A percentile compares a stretch with the other conserved stretches of the same genome.
These are phyloP conservation scores for Brassica incana DNA, from an alignment of 345 rosid species.

Conservation along the genomic window DNA sequence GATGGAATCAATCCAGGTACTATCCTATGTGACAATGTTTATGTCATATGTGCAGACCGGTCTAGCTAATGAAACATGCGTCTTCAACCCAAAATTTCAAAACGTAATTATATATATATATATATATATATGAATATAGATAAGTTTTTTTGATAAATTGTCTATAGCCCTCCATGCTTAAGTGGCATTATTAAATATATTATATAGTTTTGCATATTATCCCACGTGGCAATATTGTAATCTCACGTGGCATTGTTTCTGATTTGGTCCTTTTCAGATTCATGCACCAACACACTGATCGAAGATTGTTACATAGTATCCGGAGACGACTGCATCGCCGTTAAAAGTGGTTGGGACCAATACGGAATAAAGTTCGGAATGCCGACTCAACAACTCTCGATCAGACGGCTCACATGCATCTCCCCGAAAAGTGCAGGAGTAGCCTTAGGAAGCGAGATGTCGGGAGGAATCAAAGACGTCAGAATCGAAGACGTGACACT, in stretches of 20 bases:
- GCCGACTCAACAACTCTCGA: constrained; percentile 52
- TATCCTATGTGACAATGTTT: background rate
- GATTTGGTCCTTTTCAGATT: constrained; percentile 48
- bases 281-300: constrained; percentile 59
- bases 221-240: background rate
- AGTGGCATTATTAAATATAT: background rate
- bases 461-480: constrained; percentile 70
- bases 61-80: background rate
- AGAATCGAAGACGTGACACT: constrained; percentile 58
- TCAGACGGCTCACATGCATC: constrained; percentile 67
- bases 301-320: constrained; percentile 70
- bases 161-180: background rate
- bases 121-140: background rate
- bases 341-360: constrained; percentile 81
- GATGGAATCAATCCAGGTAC: constrained; percentile 90
- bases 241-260: constrained; percentile 9
- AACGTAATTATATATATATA: background rate
- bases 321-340: constrained; percentile 77
- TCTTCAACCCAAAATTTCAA: background rate
- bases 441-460: constrained; percentile 89
- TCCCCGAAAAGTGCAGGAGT: constrained; percentile 79
- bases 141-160: background rate
- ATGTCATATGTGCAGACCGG: background rate
- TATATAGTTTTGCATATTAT: background rate
- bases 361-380: constrained; percentile 59